These are phyloP conservation scores for Letharia lupina DNA, from an alignment of 495 filamentous ascomycete genomes.

Conservation along the genomic window DNA sequence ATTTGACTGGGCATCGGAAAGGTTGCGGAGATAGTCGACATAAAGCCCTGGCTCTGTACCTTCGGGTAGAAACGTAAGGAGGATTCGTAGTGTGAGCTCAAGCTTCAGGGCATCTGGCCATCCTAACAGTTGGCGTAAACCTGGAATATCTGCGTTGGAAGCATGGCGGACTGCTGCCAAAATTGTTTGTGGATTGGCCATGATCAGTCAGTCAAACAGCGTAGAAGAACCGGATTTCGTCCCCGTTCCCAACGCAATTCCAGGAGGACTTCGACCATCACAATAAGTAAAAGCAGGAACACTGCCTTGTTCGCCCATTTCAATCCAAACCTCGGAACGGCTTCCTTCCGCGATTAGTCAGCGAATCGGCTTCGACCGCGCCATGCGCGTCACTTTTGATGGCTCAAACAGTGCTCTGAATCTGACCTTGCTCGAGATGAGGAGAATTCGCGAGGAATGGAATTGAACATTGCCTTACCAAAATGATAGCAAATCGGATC, in stretches of 20 bases:
- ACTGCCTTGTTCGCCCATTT: too few species aligned
- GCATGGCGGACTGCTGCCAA: constrained; percentile 42
- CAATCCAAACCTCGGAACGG: background rate
- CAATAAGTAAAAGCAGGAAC: background rate
- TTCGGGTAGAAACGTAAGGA: constrained; percentile 81
- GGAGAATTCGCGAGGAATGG: background rate
- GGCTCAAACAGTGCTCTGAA: too few species aligned
- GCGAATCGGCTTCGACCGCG: background rate
- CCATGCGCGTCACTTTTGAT: too few species aligned
- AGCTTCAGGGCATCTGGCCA: constrained; percentile 51
- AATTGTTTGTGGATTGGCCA: constrained; percentile 31
- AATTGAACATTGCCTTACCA: background rate
- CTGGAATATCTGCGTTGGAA: constrained; percentile 48
- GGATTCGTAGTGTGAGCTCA: constrained; percentile 65
- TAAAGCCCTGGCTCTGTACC: constrained; percentile 59
- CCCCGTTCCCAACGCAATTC: background rate
- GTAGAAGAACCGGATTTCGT: background rate
- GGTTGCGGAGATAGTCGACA: constrained; percentile 47
- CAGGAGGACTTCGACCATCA: background rate
- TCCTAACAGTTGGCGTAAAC: constrained; percentile 52
- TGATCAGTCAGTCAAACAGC: background rate
- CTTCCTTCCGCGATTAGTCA: constrained; percentile 3
- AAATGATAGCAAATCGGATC: background rate
- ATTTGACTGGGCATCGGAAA: constrained; percentile 25
- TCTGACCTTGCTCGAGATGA: background rate